Percentiles rank a stretch among this genome's conserved stretches.
These are phyloP conservation scores for Cordia subcordata DNA, from an alignment of 257 asterid genomes.

Conservation along the genomic window DNA sequence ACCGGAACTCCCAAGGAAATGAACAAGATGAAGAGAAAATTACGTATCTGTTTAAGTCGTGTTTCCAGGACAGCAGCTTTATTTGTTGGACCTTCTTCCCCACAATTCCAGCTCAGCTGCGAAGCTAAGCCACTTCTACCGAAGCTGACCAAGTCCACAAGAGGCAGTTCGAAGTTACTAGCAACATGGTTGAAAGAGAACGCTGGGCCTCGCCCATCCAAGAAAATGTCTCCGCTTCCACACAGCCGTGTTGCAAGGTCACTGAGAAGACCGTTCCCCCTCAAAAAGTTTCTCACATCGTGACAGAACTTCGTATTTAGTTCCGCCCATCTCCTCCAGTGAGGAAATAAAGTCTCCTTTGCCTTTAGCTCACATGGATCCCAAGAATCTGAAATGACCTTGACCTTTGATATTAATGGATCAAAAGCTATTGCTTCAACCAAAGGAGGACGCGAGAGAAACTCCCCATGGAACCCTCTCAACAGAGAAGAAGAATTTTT, in stretches of 20 bases:
- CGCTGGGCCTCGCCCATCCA: slow-evolving; percentile 77
- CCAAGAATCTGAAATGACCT: slow-evolving; percentile 77
- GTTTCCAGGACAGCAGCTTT: slow-evolving; percentile 52
- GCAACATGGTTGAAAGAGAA: slow-evolving; percentile 75
- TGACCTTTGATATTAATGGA: slow-evolving; percentile 74
- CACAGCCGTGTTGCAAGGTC: slow-evolving; percentile 81
- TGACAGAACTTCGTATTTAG: slow-evolving; percentile 50
- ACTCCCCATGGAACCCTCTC: slow-evolving; percentile 57
- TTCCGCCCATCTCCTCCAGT: slow-evolving; percentile 99
- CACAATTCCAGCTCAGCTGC: slow-evolving; percentile 85
- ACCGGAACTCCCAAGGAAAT: slow-evolving; percentile 83
- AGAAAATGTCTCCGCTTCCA: slow-evolving; percentile 85
- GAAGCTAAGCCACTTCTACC: slow-evolving; percentile 39
- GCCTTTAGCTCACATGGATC: slow-evolving; percentile 40
- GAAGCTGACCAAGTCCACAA: slow-evolving; percentile 89
- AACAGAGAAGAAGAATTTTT: slow-evolving; percentile 56
- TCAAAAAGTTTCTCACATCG: slow-evolving; percentile 72
- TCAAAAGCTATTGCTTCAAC: slow-evolving; percentile 87
- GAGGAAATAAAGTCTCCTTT: slow-evolving; percentile 57
- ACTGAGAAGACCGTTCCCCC: slow-evolving; percentile 69
- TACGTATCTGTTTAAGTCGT: slow-evolving; percentile 79
- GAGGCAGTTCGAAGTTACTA: slow-evolving; percentile 68
- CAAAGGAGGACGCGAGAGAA: slow-evolving; percentile 78
- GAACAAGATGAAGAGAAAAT: slow-evolving; percentile 63
- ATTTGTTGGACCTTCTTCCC: slow-evolving; percentile 82